Evolutionary conservation across 139 green algal species (phyloP), one percentile per base, ranked within the genome.

Genomic region (Ettlia oleoabundans): DNA sequence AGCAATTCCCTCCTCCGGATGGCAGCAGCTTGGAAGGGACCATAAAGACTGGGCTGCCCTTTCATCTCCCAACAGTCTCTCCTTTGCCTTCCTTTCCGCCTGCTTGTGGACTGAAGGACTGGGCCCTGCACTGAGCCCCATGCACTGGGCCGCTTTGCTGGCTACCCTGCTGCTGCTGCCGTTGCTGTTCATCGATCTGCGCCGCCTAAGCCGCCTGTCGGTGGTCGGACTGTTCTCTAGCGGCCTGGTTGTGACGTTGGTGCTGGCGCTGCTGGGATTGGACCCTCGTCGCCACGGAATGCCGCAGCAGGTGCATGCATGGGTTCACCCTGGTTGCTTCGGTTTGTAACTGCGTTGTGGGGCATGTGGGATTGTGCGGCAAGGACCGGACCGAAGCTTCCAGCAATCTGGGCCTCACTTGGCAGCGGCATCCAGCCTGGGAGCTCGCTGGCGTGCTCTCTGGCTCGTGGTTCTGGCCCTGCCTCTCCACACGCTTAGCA

Each of bases 171-270:
- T 66, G 24, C 77, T 86, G 19, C 33, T 81, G 41, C 85, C 88
- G 28, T 32, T 82, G n/a, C 77, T 91, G 3, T 80, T 80, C 38
- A 35, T 80, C 6, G 52, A 68, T 35, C 75, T 92, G 2, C 52
- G 53, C 37, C 69, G 61, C 22, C 80, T 93, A 35, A 69, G 76
- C 41, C 68, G 66, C 26, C 87, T 93, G n/a, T 76, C 74, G 35
- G 79, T 73, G 42, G 28, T 88, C 47, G 87, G 88, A 38, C 87
- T 68, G 51, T 30, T 73, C 18, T 68, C 47, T 58, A 89, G 74
- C 33, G 55, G 71, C 6, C 21, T 88, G 8, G 82, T 93, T 13
- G 77, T 67, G 3, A 6, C 74, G 53, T 62, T 82, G 21, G 80
- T 89, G 32, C 30, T 85, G 4, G 26, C 41, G 3, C 42, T 84